phyloP scores from a whole-genome alignment of 2,329 filamentous ascomycete species.

The Blastomyces emzantsi region DNA sequence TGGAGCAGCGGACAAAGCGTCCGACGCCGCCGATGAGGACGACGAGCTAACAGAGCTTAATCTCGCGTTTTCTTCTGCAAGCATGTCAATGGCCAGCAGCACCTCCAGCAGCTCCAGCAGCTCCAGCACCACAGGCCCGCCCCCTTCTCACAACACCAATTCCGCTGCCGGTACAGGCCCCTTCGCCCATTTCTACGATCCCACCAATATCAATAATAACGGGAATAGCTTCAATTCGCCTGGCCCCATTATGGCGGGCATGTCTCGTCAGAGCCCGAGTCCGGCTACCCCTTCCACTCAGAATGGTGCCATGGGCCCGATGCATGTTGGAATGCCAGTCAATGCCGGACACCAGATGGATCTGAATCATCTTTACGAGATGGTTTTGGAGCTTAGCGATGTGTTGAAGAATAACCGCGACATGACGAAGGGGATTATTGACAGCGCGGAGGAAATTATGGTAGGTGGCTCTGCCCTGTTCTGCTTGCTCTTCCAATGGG shows the following conservation, averaged over 20 bases:
- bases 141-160: background rate
- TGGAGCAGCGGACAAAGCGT: constrained; percentile 6
- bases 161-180: constrained; percentile 16
- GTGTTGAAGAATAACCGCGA: constrained; percentile 43
- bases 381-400: constrained; percentile 42
- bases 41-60: constrained; percentile 28
- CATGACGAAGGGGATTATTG: constrained; percentile 41
- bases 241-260: constrained; percentile 12
- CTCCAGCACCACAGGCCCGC: constrained; percentile 5
- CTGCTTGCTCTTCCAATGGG: background rate
- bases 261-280: constrained; percentile 29
- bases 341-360: constrained; percentile 46
- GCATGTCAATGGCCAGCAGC: constrained; percentile 14
- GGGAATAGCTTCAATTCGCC: constrained; percentile 19
- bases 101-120: background rate
- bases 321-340: constrained; percentile 34
- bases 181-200: constrained; percentile 29
- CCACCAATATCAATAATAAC: constrained; percentile 23
- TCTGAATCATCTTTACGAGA: constrained; percentile 42
- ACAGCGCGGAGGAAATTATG: constrained; percentile 42
- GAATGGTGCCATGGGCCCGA: constrained; percentile 19
- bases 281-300: constrained; percentile 15
- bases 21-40: constrained; percentile 8
- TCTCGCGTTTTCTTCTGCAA: constrained; percentile 24
- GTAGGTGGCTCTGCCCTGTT: constrained; percentile 23